Base-by-base conservation (phyloP, 2,329 filamentous ascomycete genomes). In the Cladosporium sp. region DNA sequence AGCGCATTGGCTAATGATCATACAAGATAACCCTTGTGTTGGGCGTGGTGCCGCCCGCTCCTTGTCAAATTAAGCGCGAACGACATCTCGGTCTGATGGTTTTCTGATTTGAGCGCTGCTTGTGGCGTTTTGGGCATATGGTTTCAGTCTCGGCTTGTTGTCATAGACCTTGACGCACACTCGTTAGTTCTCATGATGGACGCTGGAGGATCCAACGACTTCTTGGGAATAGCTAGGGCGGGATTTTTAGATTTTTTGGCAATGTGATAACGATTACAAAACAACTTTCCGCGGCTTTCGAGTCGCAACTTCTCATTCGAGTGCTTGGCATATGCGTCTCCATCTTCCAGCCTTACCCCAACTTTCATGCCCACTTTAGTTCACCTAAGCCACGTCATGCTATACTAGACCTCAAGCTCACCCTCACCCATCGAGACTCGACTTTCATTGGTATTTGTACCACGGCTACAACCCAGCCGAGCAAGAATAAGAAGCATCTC, bases 21-120 rank as follows among this genome's bases (percentile, higher is more conserved):
- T 7, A 17, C 4, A 17, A 55, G 47, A 57, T 57, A 50, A 57
- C 44, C 34, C 24, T 50, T 37, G 44, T 39, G 34, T 35, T 35
- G 54, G 54, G 54, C 54, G 54, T 57, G 35, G 44, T 57, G 54
- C 32, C 54, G 54, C 44, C 54, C 54, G 34, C 36, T 54, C 51
- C 4, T 45, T 28, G 28, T 53, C 24, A 12, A 22, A 12, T 22
- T 25, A 28, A 44, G 25, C 8, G 37, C 32, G 52, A 47, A 47
- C 40, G 52, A 47, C 52, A 42, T 42, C 19, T 13, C 22, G 17
- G 7, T 53, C 8, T 35, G 22, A n/a, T n/a, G 12, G 19, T n/a
- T 12, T 42, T 28, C 24, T 51, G 34, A 39, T 53, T 32, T 53
- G 35, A 3, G 19, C 37, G n/a, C 24, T 40, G 37, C 37, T 32